Evolutionary conservation across 2,329 filamentous ascomycete genomes (phyloP).

Genomic region (Balansia obtecta): DNA sequence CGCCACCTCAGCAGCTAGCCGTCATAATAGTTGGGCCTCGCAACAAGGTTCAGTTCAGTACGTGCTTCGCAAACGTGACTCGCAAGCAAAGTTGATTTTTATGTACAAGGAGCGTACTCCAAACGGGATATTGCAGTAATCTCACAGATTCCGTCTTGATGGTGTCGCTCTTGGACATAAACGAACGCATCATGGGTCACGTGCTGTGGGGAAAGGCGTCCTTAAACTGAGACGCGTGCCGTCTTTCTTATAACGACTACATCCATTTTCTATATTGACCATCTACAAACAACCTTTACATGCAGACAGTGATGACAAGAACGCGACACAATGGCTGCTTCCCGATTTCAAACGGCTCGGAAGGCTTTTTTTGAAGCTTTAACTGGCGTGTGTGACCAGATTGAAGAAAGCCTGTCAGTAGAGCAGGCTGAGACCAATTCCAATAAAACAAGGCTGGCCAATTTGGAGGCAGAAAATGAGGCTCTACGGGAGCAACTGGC

Average conservation of each 20-base stretch:
- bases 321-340: constrained; percentile 20
- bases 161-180: background rate
- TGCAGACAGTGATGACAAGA: background rate
- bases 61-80: no score
- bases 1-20: background rate
- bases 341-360: constrained; percentile 26
- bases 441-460: background rate
- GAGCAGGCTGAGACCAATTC: background rate
- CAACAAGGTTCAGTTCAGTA: no score
- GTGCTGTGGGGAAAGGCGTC: background rate
- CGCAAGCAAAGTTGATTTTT: no score
- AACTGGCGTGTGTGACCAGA: constrained; percentile 24
- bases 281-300: background rate
- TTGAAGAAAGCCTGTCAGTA: constrained; percentile 13
- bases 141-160: no score
- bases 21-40: background rate
- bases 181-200: background rate
- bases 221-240: background rate
- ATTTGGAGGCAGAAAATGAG: constrained; percentile 30
- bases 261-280: background rate
- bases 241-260: background rate
- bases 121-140: no score
- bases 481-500: constrained; percentile 25
- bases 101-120: no score
- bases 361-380: constrained; percentile 28